Evolutionary conservation across 768 basidiomycete genomes (phyloP).

Genomic region (Boletus huronensis): DNA sequence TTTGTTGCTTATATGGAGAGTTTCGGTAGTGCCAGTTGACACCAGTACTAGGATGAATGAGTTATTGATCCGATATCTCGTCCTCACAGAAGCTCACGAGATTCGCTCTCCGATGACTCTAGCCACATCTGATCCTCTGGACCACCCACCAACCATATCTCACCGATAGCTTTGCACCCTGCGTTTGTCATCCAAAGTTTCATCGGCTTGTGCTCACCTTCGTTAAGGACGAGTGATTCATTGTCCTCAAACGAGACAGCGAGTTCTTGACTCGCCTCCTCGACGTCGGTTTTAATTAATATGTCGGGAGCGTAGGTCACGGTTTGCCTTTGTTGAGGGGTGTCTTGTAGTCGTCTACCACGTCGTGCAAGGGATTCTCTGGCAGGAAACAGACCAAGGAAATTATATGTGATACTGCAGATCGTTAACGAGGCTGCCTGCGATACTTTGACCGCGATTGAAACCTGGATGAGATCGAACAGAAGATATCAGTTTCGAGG

Average conservation of each 20-base stretch:
- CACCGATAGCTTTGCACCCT: slow-evolving; percentile 56
- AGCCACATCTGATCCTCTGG: slow-evolving; percentile 64
- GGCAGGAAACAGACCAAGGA: slow-evolving; percentile 68
- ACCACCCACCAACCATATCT: slow-evolving; percentile 68
- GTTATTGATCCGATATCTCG: not conserved
- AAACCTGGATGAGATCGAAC: slow-evolving; percentile 41
- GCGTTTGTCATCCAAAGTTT: slow-evolving; percentile 62
- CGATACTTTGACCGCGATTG: slow-evolving; percentile 56
- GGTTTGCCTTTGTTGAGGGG: slow-evolving; percentile 61
- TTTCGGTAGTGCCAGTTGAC: slow-evolving; percentile 30
- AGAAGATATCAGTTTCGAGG: not conserved
- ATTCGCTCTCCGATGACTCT: slow-evolving; percentile 21
- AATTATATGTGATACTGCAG: slow-evolving; percentile 59
- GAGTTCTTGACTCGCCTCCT: slow-evolving; percentile 63
- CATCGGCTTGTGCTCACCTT: slow-evolving; percentile 65
- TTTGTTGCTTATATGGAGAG: slow-evolving; percentile 50
- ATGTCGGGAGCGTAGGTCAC: slow-evolving; percentile 72
- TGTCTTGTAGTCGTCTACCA: slow-evolving; percentile 77
- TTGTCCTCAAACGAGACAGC: slow-evolving; percentile 54
- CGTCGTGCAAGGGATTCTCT: slow-evolving; percentile 63
- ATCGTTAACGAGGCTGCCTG: slow-evolving; percentile 53
- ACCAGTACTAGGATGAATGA: slow-evolving; percentile 16
- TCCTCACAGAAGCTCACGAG: slow-evolving; percentile 14
- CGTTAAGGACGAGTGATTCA: slow-evolving; percentile 47
- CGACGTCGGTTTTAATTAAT: slow-evolving; percentile 56